Evolutionary conservation across 371 early-diverging fungal genomes (phyloP), one percentile per base, ranked within the genome.

Genomic region (Choanephora cucurbitarum): DNA sequence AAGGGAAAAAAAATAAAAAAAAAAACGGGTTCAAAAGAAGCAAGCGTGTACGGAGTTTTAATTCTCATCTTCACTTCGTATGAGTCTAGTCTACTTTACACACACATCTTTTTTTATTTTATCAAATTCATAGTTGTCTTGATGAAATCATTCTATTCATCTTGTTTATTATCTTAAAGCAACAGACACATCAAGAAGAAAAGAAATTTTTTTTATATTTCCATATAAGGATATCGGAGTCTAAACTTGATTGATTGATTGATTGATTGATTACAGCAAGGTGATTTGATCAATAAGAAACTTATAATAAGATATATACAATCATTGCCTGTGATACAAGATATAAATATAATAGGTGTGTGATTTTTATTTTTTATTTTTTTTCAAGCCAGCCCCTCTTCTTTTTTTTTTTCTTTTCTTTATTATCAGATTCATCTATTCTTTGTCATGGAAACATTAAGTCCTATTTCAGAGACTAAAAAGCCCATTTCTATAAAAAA

Each of bases 391-490:
- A 28, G 28, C 28, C 28, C 7, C 7, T 28, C 42, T 52, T 53
- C 31, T 22, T 53, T 32, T 53, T 53, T 21, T 53, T 34, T 44
- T 31, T 43, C 44, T 53, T 52, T 33, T 34, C 22, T 44, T 15
- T 22, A 14, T 14, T 52, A 43, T 42, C 15, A 14, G n/a, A 40
- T n/a, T 23, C 21, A 32, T 14, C 5, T 43, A 52, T 21, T 42
- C 42, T 24, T 34, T 39, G 47, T 48, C 49, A 60, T 53, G 54
- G 54, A 53, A 49, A 51, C 62, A 42, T 41, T 51, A 42, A 57
- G 19, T 34, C 33, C 56, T 32, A 28, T 28, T 28, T n/a, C 31
- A 18, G 37, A 37, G 9, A 37, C 1, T 14, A 56, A 33, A 19
- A 34, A 28, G 41, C 10, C 31, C n/a, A 44, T 22, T n/a, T 46